Base-by-base conservation (phyloP, 2,329 filamentous ascomycete genomes). In the Aspergillus calidoustus region DNA sequence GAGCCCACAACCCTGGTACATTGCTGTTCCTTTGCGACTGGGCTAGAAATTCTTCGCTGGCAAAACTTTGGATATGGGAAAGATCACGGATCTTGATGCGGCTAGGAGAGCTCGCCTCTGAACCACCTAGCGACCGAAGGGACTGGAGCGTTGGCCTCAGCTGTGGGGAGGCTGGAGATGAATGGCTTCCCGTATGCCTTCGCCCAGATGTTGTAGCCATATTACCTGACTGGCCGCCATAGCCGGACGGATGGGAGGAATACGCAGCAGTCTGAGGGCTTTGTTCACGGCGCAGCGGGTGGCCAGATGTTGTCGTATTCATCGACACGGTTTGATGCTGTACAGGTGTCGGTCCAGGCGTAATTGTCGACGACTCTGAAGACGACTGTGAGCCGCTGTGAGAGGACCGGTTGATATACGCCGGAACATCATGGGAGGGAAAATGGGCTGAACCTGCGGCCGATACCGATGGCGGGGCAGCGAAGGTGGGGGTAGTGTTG, bases 51-150 rank as follows among this genome's bases (percentile, higher is more conserved):
- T 97, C 92, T 66, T 94, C 90, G 66, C 85, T 89, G 28, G 92
- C 93, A 65, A 99, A 90, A 73, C 87, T 92, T 74, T 95, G 91
- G 64, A 99, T 94, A 73, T 99, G 95, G 47, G 90, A 90, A 54
- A 99, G 83, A 76, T 97, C 93, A 71, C 91, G 91, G 48, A 99
- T 89, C 74, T 91, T 90, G 72, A 98, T 91, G 62, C 85, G 82
- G 64, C 80, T 83, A 43, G 86, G 84, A 31, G 86, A 83, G 57
- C 74, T 77, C 25, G 69, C 75, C 65, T 77, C 75, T 1, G 80
- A 82, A 4, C 73, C 76, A 13, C 72, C 76, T 3, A 81, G 68
- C 3, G 80, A 82, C 54, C 76, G 71, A 54, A 78, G 77, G 5
- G 81, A 81, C 46, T 74, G 74, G 50, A 76, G 71, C n/a, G 80